Percentiles rank a stretch among this genome's conserved stretches.
phyloP scores from a whole-genome alignment of 345 rosid genomes.

The Turritis glabra region DNA sequence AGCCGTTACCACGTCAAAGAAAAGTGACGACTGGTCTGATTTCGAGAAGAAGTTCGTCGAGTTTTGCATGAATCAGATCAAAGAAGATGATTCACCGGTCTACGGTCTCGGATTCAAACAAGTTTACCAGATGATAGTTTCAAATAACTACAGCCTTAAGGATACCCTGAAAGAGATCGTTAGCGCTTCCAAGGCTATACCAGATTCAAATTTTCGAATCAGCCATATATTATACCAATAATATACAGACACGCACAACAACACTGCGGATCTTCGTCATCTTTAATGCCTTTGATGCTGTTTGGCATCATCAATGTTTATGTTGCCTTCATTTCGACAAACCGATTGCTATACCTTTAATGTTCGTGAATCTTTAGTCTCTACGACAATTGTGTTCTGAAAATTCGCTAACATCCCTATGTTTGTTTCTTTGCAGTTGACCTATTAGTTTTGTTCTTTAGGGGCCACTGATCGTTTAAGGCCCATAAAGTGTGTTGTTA shows the following conservation, averaged over 20 bases:
- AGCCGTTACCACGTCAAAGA: constrained; percentile 49
- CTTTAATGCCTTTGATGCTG: background rate
- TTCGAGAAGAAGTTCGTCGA: constrained; percentile 62
- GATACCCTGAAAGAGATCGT: constrained; percentile 46
- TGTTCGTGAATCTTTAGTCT: too few relatives aligned
- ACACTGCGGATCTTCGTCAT: background rate
- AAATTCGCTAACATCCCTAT: too few relatives aligned
- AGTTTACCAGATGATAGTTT: constrained; percentile 56
- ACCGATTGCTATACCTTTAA: too few relatives aligned
- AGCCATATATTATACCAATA: background rate
- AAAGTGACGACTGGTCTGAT: constrained; percentile 52
- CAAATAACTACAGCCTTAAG: constrained; percentile 45
- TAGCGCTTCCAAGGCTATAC: background rate
- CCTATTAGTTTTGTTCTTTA: too few relatives aligned
- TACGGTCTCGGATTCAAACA: constrained; percentile 73
- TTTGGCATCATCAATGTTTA: background rate
- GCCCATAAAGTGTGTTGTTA: too few relatives aligned
- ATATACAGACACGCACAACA: background rate
- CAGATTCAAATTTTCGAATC: constrained; percentile 7
- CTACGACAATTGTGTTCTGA: too few relatives aligned
- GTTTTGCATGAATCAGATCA: constrained; percentile 71
- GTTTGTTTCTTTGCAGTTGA: too few relatives aligned
- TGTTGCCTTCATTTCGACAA: background rate
- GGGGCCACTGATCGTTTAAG: too few relatives aligned
- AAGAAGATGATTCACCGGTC: constrained; percentile 56